Conservation (phyloP, 1,139 yeast genomes). For the Pichia sp. region DNA sequence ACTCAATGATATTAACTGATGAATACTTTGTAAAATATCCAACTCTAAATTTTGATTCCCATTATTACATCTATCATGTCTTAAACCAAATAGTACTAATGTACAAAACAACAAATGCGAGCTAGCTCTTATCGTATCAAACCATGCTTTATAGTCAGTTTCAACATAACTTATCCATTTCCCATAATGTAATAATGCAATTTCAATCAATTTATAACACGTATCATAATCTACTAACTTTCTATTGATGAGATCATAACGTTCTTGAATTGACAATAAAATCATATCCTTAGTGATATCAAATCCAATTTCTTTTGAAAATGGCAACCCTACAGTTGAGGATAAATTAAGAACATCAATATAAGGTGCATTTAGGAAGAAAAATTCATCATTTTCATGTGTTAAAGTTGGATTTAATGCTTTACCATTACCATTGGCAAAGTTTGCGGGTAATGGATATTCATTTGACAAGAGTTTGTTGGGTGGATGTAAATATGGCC, state of each 20-base stretch:
- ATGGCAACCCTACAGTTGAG: slow-evolving; percentile 32
- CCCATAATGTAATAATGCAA: slow-evolving; percentile 57
- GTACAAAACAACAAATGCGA: slow-evolving; percentile 58
- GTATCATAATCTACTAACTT: slow-evolving; percentile 45
- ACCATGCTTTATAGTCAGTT: slow-evolving; percentile 40
- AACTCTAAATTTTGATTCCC: slow-evolving; percentile 25
- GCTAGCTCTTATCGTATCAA: slow-evolving; percentile 42
- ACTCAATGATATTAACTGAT: slow-evolving; percentile 41
- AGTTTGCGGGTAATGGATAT: background rate
- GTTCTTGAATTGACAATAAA: slow-evolving; percentile 7
- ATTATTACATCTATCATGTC: slow-evolving; percentile 33
- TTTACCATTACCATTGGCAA: background rate
- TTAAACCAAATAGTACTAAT: slow-evolving; percentile 53
- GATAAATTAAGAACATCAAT: slow-evolving; percentile 37
- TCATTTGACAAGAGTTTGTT: background rate
- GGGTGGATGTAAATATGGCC: slow-evolving; percentile 9
- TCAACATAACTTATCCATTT: slow-evolving; percentile 64
- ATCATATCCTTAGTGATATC: slow-evolving; percentile 30
- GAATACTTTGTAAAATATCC: slow-evolving; percentile 32
- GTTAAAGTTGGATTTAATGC: background rate
- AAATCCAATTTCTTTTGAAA: slow-evolving; percentile 36
- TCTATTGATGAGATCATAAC: slow-evolving; percentile 39
- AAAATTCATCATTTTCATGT: slow-evolving; percentile 27
- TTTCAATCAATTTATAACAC: slow-evolving; percentile 42
- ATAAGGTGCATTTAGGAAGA: slow-evolving; percentile 46